phyloP scores from a whole-genome alignment of 106 monocot species.

The Hemerocallis citrina region DNA sequence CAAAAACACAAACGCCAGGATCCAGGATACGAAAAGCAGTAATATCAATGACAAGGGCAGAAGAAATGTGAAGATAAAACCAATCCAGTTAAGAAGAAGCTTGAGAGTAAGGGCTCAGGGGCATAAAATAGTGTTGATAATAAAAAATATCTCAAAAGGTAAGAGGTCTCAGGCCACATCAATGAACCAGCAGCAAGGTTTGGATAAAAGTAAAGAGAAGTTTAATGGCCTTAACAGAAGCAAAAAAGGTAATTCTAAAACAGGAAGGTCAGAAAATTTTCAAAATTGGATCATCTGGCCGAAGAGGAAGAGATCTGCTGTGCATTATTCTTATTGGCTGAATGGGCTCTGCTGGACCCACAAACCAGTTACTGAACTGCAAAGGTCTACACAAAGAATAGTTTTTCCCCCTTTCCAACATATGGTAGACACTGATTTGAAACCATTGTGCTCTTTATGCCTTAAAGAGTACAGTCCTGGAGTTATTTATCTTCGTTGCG shows the following conservation, averaged over 20 bases:
- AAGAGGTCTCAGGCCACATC: constrained; percentile 6
- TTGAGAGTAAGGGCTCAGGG: constrained; percentile 13
- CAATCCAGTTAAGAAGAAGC: not conserved
- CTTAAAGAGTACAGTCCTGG: constrained; percentile 37
- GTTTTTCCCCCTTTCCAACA: constrained; percentile 40
- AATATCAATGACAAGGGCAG: not conserved
- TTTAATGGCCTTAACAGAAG: constrained; percentile 8
- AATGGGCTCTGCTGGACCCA: constrained; percentile 70
- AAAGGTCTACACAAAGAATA: constrained; percentile 35
- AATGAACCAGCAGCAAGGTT: constrained; percentile 15
- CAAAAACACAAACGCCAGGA: no score
- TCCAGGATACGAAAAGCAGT: no score
- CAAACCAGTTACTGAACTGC: constrained; percentile 35
- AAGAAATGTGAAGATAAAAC: not conserved
- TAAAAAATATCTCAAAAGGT: constrained; percentile 13
- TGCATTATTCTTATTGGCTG: constrained; percentile 63
- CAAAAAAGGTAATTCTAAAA: constrained; percentile 20
- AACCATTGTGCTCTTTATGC: constrained; percentile 59
- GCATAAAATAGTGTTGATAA: constrained; percentile 13
- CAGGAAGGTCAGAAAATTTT: not conserved
- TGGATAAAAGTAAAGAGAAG: constrained; percentile 5
- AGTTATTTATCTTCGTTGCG: constrained; percentile 63
- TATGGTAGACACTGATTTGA: not conserved
- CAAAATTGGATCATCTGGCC: constrained; percentile 21
- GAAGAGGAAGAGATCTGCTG: constrained; percentile 58